Evolutionary conservation across 2,329 filamentous ascomycete species (phyloP).

Genomic region (Verticillium klebahnii): DNA sequence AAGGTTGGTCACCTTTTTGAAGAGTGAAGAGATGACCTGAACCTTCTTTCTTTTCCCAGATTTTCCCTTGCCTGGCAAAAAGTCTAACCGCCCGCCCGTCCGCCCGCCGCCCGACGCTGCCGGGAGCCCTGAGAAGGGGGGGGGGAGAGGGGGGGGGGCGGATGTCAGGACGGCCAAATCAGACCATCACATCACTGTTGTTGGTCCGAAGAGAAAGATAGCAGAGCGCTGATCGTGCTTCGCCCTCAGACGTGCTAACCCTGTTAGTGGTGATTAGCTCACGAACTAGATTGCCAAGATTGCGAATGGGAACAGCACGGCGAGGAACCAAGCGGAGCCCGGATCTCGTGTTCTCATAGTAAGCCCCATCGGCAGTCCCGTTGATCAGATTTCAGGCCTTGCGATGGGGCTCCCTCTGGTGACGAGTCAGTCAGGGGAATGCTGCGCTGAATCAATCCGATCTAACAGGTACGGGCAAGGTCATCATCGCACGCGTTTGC

Average conservation of each 20-base stretch:
- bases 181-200: background rate
- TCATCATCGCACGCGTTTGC: background rate
- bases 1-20: no score
- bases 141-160: no score
- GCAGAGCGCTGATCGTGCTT: background rate
- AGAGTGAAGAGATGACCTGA: no score
- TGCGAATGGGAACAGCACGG: background rate
- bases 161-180: background rate
- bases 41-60: no score
- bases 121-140: no score
- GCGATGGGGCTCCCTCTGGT: no score
- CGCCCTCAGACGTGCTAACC: background rate
- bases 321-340: background rate
- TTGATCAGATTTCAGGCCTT: background rate
- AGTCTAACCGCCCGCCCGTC: no score
- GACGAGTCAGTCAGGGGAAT: background rate
- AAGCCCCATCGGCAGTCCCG: background rate
- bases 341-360: background rate
- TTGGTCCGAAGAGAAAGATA: background rate
- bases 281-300: background rate
- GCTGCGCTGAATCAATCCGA: background rate
- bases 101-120: no score
- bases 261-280: background rate
- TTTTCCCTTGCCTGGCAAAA: no score
- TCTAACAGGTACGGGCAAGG: background rate